Evolutionary conservation across 495 filamentous ascomycete genomes (phyloP).

Genomic region (Xylaria nigripes): DNA sequence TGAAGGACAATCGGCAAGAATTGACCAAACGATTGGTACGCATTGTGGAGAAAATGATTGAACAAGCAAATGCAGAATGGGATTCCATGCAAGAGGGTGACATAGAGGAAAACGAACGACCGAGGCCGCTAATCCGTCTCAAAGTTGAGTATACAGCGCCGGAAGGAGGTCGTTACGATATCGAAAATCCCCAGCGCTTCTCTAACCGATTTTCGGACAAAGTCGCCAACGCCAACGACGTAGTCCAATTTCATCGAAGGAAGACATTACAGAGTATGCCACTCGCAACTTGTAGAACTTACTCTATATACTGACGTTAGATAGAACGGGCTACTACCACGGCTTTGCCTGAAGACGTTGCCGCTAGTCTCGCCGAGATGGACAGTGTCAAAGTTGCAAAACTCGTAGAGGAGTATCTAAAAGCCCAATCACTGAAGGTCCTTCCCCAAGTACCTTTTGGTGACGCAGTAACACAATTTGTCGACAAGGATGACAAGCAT

Average conservation of each 20-base stretch:
- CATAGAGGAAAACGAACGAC: slow-evolving; percentile 51
- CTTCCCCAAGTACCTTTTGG: slow-evolving; percentile 85
- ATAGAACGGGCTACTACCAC: slow-evolving; percentile 27
- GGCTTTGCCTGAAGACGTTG: slow-evolving; percentile 49
- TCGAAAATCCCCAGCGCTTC: slow-evolving; percentile 93
- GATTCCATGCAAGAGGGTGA: slow-evolving; percentile 54
- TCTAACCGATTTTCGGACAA: slow-evolving; percentile 86
- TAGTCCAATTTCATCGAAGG: slow-evolving; percentile 87
- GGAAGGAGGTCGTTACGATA: slow-evolving; percentile 78
- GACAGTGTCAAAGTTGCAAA: slow-evolving; percentile 82
- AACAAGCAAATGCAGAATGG: slow-evolving; percentile 78
- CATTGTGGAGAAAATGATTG: slow-evolving; percentile 77
- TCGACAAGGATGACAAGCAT: slow-evolving; percentile 91
- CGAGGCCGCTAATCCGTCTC: slow-evolving; percentile 77
- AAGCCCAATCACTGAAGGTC: slow-evolving; percentile 73
- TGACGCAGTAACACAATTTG: slow-evolving; percentile 87
- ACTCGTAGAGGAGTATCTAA: slow-evolving; percentile 76
- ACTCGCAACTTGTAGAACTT: background rate
- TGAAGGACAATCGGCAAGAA: slow-evolving; percentile 72
- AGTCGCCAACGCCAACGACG: slow-evolving; percentile 90
- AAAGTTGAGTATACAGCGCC: slow-evolving; percentile 86
- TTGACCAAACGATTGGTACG: slow-evolving; percentile 66
- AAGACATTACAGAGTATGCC: slow-evolving; percentile 47
- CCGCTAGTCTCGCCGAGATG: slow-evolving; percentile 50
- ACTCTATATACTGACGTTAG: slow-evolving; percentile 13